phyloP scores from a whole-genome alignment of 306 rosid species.

The Hippophae rhamnoides region DNA sequence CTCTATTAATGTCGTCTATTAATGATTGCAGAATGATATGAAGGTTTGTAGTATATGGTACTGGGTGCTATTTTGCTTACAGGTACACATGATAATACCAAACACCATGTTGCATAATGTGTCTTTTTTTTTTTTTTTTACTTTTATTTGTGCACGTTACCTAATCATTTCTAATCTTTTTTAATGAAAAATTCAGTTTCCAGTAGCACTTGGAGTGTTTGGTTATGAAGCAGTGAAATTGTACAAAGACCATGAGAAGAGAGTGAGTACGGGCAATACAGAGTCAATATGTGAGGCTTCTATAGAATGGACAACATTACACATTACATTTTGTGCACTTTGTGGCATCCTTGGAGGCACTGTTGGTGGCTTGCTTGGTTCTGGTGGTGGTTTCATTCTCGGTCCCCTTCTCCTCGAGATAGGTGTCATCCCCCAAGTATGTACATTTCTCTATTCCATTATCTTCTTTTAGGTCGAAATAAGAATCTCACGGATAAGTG shows the following conservation, averaged over 20 bases:
- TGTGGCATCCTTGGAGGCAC: constrained; percentile 77
- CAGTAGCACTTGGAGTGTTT: constrained; percentile 51
- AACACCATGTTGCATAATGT: constrained; percentile 6
- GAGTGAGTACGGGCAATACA: constrained; percentile 42
- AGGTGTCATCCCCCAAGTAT: constrained; percentile 81
- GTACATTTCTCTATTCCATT: neutral
- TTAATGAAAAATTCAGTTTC: constrained; percentile 39
- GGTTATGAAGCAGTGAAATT: constrained; percentile 72
- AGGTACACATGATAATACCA: constrained; percentile 29
- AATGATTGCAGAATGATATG: constrained; percentile 45
- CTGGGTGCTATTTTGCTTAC: constrained; percentile 70
- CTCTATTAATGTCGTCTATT: neutral
- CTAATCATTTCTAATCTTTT: neutral
- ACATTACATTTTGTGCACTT: constrained; percentile 60
- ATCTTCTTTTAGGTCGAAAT: neutral
- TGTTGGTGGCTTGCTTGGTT: constrained; percentile 86
- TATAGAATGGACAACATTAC: constrained; percentile 55
- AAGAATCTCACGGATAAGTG: too few species aligned
- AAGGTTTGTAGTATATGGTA: constrained; percentile 56
- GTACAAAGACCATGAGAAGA: constrained; percentile 52
- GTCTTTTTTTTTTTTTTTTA: neutral
- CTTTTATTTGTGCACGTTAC: neutral
- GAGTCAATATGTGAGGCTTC: constrained; percentile 75
- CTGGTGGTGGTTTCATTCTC: constrained; percentile 84
- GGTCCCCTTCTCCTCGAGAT: constrained; percentile 88